Conservation (phyloP, 2,329 filamentous ascomycete species). For the Botrytis porri region DNA sequence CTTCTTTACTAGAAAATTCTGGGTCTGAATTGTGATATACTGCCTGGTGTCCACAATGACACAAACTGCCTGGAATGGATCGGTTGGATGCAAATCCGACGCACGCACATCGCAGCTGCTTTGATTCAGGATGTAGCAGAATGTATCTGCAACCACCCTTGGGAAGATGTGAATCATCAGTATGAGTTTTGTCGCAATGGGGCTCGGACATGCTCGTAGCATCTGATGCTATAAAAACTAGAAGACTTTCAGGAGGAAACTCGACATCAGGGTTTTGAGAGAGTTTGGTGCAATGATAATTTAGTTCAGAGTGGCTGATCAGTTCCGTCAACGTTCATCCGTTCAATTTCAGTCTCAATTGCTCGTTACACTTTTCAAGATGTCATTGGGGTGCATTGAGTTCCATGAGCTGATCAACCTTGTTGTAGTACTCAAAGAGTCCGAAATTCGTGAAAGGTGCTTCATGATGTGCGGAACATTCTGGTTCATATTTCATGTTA, state of each 20-base stretch:
- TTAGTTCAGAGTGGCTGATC: background rate
- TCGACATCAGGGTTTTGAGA: slow-evolving; percentile 3
- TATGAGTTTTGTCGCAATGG: slow-evolving; percentile 34
- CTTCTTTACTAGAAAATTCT: slow-evolving; percentile 46
- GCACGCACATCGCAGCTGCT: slow-evolving; percentile 57
- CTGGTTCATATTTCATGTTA: slow-evolving; percentile 8
- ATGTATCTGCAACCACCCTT: slow-evolving; percentile 60
- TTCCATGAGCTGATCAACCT: background rate
- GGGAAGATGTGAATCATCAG: slow-evolving; percentile 48
- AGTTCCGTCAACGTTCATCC: background rate
- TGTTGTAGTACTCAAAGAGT: background rate
- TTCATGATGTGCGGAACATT: background rate
- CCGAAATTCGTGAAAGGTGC: background rate
- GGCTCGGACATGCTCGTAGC: slow-evolving; percentile 34
- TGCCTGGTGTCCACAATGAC: slow-evolving; percentile 58
- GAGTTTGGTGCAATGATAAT: background rate
- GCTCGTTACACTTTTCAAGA: background rate
- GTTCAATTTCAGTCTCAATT: background rate
- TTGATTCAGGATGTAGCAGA: slow-evolving; percentile 53
- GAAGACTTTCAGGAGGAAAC: slow-evolving; percentile 29
- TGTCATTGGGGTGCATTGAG: background rate
- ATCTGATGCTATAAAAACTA: slow-evolving; percentile 30
- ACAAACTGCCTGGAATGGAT: slow-evolving; percentile 52
- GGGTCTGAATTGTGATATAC: slow-evolving; percentile 53
- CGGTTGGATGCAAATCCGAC: slow-evolving; percentile 55